Evolutionary conservation across 1,139 yeast genomes (phyloP).

Genomic region (Candida dubliniensis): DNA sequence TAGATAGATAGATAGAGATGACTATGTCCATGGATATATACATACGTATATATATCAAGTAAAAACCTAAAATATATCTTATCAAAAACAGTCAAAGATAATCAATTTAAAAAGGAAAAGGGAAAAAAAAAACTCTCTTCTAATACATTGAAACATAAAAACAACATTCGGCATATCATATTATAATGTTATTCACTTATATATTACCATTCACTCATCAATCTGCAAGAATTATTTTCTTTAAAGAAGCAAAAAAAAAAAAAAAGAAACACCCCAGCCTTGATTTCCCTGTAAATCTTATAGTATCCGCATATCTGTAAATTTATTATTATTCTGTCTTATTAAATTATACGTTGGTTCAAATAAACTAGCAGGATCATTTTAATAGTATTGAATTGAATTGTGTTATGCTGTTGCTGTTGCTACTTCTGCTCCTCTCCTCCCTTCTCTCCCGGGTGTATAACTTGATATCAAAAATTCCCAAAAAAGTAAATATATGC

Average conservation of each 20-base stretch:
- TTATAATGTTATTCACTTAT: not conserved
- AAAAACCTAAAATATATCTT: too few relatives aligned
- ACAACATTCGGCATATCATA: conserved; percentile 11
- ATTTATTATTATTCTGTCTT: not conserved
- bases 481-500: not conserved
- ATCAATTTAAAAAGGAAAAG: not conserved
- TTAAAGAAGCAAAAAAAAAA: not conserved
- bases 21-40: too few relatives aligned
- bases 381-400: too few relatives aligned
- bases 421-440: too few relatives aligned
- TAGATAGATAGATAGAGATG: too few relatives aligned
- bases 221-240: not conserved
- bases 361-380: too few relatives aligned
- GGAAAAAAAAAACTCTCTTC: not conserved
- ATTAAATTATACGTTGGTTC: not conserved
- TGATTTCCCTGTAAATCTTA: not conserved
- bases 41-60: too few relatives aligned
- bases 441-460: too few relatives aligned
- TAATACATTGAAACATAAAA: not conserved
- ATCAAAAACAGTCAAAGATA: not conserved
- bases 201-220: not conserved
- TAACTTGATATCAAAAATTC: too few relatives aligned
- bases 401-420: not conserved
- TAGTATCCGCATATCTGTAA: conserved; percentile 1
- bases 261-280: too few relatives aligned